Conservation (phyloP, 768 basidiomycete genomes). For the Lentinula edodes region DNA sequence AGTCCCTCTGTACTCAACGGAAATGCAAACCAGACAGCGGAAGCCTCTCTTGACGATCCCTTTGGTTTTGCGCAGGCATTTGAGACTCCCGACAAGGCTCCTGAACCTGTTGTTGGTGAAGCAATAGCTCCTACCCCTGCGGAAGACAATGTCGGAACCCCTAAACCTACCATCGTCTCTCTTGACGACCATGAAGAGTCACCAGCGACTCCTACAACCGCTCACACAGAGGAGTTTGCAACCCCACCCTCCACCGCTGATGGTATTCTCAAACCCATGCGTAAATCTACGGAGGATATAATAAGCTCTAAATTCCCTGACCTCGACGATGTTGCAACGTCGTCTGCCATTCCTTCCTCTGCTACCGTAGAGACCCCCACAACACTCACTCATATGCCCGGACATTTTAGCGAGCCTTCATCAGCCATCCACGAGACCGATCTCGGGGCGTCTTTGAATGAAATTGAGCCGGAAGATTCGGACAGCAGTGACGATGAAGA, state of each 20-base stretch:
- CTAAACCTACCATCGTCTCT: constrained; percentile 10
- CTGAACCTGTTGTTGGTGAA: constrained; percentile 2
- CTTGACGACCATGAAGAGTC: constrained; percentile 12
- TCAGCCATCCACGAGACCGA: constrained; percentile 39
- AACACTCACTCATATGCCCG: constrained; percentile 11
- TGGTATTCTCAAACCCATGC: constrained; percentile 11
- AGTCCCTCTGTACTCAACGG: constrained; percentile 27
- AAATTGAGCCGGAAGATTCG: constrained; percentile 41
- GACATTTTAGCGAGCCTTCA: constrained; percentile 11
- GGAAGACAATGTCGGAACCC: constrained; percentile 5
- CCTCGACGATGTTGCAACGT: constrained; percentile 21
- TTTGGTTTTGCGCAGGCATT: constrained; percentile 44
- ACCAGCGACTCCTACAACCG: constrained; percentile 20
- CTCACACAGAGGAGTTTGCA: constrained; percentile 51
- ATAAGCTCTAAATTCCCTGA: constrained; percentile 33
- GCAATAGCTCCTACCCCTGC: constrained; percentile 6
- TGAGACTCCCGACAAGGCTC: constrained; percentile 11
- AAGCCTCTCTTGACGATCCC: constrained; percentile 31
- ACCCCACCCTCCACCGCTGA: constrained; percentile 51
- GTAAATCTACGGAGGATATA: constrained; percentile 30
- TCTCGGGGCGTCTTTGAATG: constrained; percentile 45
- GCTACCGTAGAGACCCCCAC: not conserved
- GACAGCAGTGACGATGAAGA: constrained; percentile 45
- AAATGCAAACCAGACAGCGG: constrained; percentile 9
- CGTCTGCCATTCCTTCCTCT: constrained; percentile 4